A percentile compares a stretch with the other conserved stretches of the same genome.
These are phyloP conservation scores for Endotrypanum monterogeii DNA, from an alignment of 208 protist species.

Conservation along the genomic window DNA sequence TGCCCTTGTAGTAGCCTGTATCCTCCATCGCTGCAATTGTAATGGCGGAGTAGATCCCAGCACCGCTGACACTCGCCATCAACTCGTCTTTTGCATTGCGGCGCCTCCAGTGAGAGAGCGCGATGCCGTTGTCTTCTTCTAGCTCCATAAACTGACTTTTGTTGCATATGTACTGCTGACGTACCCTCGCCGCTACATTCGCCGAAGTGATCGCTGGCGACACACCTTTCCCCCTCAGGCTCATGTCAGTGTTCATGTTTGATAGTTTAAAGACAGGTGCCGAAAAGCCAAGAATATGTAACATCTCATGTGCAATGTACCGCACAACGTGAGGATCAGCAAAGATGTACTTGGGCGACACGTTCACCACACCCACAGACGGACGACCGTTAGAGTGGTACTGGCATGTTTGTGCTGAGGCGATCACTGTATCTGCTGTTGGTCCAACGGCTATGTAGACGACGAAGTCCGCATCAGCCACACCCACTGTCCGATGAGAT, in stretches of 20 bases:
- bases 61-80: constrained; percentile 50
- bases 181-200: constrained; percentile 2
- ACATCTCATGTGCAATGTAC: constrained; percentile 64
- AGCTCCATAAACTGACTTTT: constrained; percentile 62
- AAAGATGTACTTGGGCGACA: constrained; percentile 8
- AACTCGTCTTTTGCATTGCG: constrained; percentile 74
- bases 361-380: constrained; percentile 40
- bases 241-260: no score
- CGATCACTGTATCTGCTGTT: neutral
- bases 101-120: constrained; percentile 83
- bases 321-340: constrained; percentile 13
- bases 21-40: constrained; percentile 86
- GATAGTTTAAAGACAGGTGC: no score
- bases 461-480: constrained; percentile 54
- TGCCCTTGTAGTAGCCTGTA: constrained; percentile 67
- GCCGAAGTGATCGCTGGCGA: no score
- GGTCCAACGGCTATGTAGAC: constrained; percentile 59
- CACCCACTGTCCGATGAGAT: constrained; percentile 35
- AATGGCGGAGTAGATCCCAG: constrained; percentile 49
- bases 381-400: constrained; percentile 23
- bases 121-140: constrained; percentile 58
- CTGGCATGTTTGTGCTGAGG: constrained; percentile 54
- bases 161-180: constrained; percentile 65
- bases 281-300: constrained; percentile 83
- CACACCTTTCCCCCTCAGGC: no score